phyloP scores from a whole-genome alignment of 2,329 filamentous ascomycete species.

The Diplodia intermedia region DNA sequence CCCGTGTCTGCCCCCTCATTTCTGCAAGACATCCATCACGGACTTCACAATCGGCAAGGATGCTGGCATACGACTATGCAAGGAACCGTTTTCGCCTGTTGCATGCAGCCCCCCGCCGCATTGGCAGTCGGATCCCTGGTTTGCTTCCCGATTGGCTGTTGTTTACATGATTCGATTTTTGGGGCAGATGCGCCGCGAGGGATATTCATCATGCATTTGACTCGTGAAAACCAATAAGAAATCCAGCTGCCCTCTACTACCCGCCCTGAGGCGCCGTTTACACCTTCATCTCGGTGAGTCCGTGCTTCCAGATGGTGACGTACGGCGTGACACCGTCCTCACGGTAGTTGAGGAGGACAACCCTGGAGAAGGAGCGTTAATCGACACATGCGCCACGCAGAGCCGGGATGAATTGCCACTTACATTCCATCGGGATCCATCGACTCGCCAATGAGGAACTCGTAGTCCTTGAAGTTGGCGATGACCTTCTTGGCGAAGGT shows the following conservation, averaged over 20 bases:
- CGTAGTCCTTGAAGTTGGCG: conserved; percentile 91
- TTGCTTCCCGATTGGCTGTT: background rate
- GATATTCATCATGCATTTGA: conserved; percentile 49
- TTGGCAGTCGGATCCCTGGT: background rate
- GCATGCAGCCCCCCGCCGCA: background rate
- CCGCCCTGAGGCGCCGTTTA: conserved; percentile 56
- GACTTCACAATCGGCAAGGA: background rate
- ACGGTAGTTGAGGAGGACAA: conserved; percentile 95
- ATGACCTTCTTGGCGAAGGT: conserved; percentile 82
- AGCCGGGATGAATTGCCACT: conserved; percentile 48
- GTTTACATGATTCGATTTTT: conserved; percentile 39
- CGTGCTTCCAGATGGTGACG: conserved; percentile 94
- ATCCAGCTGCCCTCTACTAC: conserved; percentile 35
- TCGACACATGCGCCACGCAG: background rate
- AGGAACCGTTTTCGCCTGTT: conserved; percentile 1
- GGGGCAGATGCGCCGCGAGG: conserved; percentile 40
- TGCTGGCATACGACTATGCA: background rate
- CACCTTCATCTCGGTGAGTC: conserved; percentile 87
- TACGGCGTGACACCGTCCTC: conserved; percentile 93
- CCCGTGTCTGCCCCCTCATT: too few relatives aligned
- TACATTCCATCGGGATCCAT: conserved; percentile 96
- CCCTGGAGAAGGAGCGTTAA: conserved; percentile 57
- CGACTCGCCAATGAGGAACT: conserved; percentile 90
- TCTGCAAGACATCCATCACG: background rate
- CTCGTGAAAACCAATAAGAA: conserved; percentile 46